phyloP scores from a whole-genome alignment of 495 filamentous ascomycete species.

The Tuber microsphaerosporum region DNA sequence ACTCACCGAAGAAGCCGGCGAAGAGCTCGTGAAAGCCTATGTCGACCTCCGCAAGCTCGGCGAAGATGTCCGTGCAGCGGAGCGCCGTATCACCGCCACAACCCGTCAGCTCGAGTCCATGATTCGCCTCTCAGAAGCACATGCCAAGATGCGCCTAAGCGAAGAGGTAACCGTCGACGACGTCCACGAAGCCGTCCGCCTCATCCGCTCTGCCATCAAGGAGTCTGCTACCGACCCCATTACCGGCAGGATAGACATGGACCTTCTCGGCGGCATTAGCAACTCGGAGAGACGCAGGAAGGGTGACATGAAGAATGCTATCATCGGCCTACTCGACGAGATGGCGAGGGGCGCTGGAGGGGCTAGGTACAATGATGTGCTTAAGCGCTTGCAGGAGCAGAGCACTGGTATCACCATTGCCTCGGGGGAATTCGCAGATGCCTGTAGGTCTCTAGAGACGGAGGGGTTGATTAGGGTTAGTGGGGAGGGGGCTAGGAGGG shows the following conservation, averaged over 20 bases:
- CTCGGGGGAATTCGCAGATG: conserved; percentile 69
- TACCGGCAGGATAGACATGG: conserved; percentile 95
- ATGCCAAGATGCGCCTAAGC: conserved; percentile 92
- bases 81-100: conserved; percentile 95
- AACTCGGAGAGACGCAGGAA: conserved; percentile 71
- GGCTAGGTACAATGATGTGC: conserved; percentile 71
- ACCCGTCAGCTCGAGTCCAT: conserved; percentile 93
- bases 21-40: conserved; percentile 76
- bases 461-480: conserved; percentile 74
- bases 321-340: conserved; percentile 70
- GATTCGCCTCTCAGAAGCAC: conserved; percentile 94
- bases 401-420: conserved; percentile 63
- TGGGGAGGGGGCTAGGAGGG: conserved; percentile 78
- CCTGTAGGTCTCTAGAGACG: conserved; percentile 67
- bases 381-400: conserved; percentile 64
- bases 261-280: conserved; percentile 81
- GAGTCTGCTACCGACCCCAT: conserved; percentile 85
- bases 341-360: conserved; percentile 55
- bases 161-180: conserved; percentile 68
- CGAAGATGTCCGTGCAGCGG: conserved; percentile 83
- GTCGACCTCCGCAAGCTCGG: conserved; percentile 94
- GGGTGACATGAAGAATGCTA: conserved; percentile 74
- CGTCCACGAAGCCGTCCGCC: conserved; percentile 80
- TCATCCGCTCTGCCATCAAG: conserved; percentile 93
- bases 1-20: conserved; percentile 66